Base-by-base conservation (phyloP, 73 alveolate genomes). In the Paramecium caudatum region DNA sequence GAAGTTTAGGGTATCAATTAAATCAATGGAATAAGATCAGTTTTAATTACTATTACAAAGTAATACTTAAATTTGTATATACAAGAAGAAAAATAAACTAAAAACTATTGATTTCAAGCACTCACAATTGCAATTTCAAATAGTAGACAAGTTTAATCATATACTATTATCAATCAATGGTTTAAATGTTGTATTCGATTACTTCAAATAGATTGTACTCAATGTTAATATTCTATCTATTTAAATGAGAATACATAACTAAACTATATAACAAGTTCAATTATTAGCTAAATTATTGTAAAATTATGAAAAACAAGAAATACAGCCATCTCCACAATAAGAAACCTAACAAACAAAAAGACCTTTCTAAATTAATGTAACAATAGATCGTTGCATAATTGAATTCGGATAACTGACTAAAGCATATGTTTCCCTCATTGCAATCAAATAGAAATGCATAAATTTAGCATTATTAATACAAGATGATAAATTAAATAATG, bases 41-140 rank as follows among this genome's bases (percentile, higher is more conserved):
- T 65, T 65, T 5, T 13, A 30, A 65, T n/a, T 65, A 65, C 16
- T 65, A 65, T 65, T 65, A 5, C 8, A 65, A 65, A 65, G 83
- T 65, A 32, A 65, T 13, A 65, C 83, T 3, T 30, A 33, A 17
- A 12, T 65, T 13, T 30, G 50, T 25, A 33, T 33, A 15, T 65
- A 65, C 34, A 25, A 65, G 34, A 65, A 65, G 30, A 65, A 65
- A 32, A 30, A 30, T 1, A 65, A 65, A 65, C 27, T 65, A 0
- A 65, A 65, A 10, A 65, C 27, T 33, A 13, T 65, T 10, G 83
- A 65, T 25, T 13, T 65, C 6, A 65, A 65, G 34, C 83, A 65
- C 7, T 32, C 32, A 25, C 61, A 65, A 65, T 15, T 65, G 16
- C 12, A 65, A n/a, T 65, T 65, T 33, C 32, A 30, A 30, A 32